Conservation (phyloP, 2,329 filamentous ascomycete genomes). For the Pyrenophora graminea region DNA sequence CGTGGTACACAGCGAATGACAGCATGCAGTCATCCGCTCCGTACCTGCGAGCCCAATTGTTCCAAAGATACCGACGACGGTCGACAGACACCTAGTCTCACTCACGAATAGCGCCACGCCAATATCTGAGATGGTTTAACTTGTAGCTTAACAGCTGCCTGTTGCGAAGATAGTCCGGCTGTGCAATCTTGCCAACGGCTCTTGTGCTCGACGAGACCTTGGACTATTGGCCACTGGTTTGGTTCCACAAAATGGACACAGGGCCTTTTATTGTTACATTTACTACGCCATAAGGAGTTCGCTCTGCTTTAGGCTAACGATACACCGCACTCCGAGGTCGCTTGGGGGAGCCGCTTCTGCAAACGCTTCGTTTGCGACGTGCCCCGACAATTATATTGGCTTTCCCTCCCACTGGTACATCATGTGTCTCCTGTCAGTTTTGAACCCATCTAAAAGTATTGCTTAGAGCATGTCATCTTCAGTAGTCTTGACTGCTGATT, state of each 20-base stretch:
- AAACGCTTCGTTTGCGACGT: not conserved
- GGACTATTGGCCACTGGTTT: constrained; percentile 20
- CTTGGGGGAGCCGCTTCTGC: constrained; percentile 4
- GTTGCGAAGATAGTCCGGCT: constrained; percentile 14
- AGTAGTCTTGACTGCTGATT: no score
- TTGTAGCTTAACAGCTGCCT: not conserved
- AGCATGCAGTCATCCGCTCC: constrained; percentile 9
- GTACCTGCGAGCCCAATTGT: not conserved
- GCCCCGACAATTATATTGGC: not conserved
- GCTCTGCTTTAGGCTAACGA: constrained; percentile 27
- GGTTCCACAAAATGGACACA: constrained; percentile 34
- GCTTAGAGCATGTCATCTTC: no score
- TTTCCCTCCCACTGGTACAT: not conserved
- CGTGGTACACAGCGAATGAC: constrained; percentile 6
- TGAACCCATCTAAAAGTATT: no score
- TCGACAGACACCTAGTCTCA: not conserved
- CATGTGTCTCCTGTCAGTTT: not conserved
- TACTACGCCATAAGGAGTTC: constrained; percentile 36
- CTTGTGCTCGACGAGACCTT: constrained; percentile 20
- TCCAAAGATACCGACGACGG: not conserved
- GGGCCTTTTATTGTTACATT: constrained; percentile 41
- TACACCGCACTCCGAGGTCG: not conserved
- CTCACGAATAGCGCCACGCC: not conserved
- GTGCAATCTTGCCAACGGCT: constrained; percentile 28
- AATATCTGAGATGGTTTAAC: not conserved